A percentile compares a stretch with the other conserved stretches of the same genome.
These are phyloP conservation scores for Solanum bukasovii DNA, from an alignment of 257 asterid species.

Conservation along the genomic window DNA sequence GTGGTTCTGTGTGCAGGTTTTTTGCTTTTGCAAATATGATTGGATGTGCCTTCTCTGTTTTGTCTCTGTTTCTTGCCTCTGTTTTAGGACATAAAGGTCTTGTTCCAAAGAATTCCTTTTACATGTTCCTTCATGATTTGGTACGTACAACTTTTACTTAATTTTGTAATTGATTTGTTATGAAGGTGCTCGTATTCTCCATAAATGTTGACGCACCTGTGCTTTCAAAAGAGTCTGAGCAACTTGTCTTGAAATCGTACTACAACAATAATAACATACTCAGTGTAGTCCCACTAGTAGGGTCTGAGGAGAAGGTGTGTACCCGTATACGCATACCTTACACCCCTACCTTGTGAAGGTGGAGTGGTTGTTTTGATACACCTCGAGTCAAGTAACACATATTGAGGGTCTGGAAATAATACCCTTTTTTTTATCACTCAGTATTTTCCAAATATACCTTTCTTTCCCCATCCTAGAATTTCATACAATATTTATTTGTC, in stretches of 20 bases:
- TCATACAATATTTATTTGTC: not conserved
- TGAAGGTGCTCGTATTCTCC: not conserved
- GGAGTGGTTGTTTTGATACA: not conserved
- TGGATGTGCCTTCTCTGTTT: slow-evolving; percentile 26
- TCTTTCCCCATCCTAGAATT: not conserved
- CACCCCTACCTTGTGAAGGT: not conserved
- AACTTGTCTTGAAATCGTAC: not conserved
- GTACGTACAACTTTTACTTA: slow-evolving; percentile 14
- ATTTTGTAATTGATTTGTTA: not conserved
- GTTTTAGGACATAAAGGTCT: slow-evolving; percentile 16
- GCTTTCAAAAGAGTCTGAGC: not conserved
- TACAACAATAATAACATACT: not conserved
- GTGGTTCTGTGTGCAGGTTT: slow-evolving; percentile 28
- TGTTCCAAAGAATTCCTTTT: slow-evolving; percentile 23
- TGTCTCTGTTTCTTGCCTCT: slow-evolving; percentile 22
- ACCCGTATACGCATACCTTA: not conserved
- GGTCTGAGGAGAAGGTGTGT: not conserved
- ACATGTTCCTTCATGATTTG: slow-evolving; percentile 61
- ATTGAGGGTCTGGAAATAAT: not conserved
- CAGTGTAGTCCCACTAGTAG: not conserved
- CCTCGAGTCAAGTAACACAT: not conserved
- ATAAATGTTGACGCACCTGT: not conserved
- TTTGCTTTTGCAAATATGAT: slow-evolving; percentile 46
- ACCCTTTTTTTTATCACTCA: not conserved
- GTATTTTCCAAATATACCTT: not conserved